phyloP scores from a whole-genome alignment of 2,329 filamentous ascomycete species.

The Fusarium pilosicola region DNA sequence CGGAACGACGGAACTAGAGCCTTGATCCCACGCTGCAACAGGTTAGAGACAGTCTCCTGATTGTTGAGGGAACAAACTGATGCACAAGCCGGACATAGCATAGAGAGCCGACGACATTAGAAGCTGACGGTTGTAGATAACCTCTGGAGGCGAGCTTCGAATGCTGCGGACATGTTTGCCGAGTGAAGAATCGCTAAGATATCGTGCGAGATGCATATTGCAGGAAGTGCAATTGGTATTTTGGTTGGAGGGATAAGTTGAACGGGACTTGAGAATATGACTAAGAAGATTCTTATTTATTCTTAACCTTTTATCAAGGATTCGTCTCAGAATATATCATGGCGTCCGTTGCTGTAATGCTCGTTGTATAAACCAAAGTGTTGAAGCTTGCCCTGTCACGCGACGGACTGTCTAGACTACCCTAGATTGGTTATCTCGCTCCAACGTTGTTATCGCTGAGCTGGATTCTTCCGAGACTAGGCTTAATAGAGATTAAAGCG shows the following conservation, averaged over 20 bases:
- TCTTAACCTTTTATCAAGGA: accelerated
- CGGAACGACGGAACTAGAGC: constrained; percentile 29
- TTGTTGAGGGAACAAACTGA: not conserved
- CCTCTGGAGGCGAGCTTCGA: constrained; percentile 22
- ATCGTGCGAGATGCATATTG: not conserved
- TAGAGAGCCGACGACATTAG: constrained; percentile 18
- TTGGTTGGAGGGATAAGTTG: not conserved
- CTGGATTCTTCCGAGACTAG: not conserved
- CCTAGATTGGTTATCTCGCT: not conserved
- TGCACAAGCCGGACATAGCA: constrained; percentile 28
- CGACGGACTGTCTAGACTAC: not conserved
- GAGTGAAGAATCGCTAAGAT: constrained; percentile 9
- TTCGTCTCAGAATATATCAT: not conserved
- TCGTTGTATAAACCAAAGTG: not conserved
- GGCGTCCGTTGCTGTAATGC: not conserved
- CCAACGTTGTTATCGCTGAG: not conserved
- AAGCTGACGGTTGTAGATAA: constrained; percentile 19
- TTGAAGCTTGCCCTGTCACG: not conserved
- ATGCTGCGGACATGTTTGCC: constrained; percentile 18
- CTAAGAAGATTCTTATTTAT: not conserved
- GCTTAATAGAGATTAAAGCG: not conserved
- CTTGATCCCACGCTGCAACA: constrained; percentile 26
- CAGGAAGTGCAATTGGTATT: accelerated
- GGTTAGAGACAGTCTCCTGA: not conserved
- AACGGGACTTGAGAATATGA: not conserved